phyloP scores from a whole-genome alignment of 805 yeast species.

The Candida xiaguanensis region DNA sequence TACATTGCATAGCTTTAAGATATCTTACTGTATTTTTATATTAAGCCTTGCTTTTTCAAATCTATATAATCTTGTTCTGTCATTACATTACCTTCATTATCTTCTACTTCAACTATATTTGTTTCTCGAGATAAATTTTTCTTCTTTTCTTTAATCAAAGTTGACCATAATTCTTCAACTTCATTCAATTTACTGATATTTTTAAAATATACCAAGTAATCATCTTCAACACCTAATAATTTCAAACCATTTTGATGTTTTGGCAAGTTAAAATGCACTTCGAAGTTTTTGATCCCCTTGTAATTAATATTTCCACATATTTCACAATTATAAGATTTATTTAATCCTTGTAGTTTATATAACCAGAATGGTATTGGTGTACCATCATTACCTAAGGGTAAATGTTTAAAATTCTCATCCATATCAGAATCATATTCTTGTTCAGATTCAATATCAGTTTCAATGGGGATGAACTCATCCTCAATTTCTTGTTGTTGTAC shows the following conservation, averaged over 20 bases:
- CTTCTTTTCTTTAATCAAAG: constrained; percentile 35
- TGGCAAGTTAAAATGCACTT: constrained; percentile 67
- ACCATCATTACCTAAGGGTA: constrained; percentile 87
- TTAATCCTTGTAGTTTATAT: constrained; percentile 83
- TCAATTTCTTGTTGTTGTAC: constrained; percentile 36
- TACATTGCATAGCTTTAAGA: no score
- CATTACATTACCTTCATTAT: constrained; percentile 91
- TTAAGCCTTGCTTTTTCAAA: constrained; percentile 79
- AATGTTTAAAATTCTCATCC: constrained; percentile 46
- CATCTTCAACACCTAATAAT: constrained; percentile 66
- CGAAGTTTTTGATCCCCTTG: constrained; percentile 70
- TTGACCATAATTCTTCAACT: constrained; percentile 56
- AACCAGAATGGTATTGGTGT: constrained; percentile 92
- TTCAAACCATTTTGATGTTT: constrained; percentile 71
- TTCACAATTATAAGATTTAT: constrained; percentile 71
- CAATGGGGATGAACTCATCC: constrained; percentile 37
- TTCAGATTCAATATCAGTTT: background rate
- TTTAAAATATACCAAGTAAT: constrained; percentile 43
- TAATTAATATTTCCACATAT: constrained; percentile 75
- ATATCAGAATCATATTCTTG: constrained; percentile 26
- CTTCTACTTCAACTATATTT: constrained; percentile 77
- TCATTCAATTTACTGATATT: constrained; percentile 68
- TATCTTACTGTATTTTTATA: constrained; percentile 37
- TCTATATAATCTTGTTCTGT: constrained; percentile 78
- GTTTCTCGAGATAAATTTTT: constrained; percentile 42